Evolutionary conservation across 129 eudicot genomes (phyloP), one percentile per base, ranked within the genome.

Genomic region (Oenanthe sinensis): DNA sequence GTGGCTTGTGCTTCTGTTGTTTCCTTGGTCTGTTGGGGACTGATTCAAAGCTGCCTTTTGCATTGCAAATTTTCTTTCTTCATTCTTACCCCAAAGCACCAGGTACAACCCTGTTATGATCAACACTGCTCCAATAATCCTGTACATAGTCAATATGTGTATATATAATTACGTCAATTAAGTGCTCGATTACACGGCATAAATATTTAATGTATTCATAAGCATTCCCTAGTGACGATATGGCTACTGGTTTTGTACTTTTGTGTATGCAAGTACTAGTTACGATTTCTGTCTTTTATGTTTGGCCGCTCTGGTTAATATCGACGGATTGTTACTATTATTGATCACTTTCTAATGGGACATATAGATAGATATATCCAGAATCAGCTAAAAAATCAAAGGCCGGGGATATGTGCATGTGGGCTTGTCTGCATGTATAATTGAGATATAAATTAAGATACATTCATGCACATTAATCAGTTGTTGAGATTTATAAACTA

Each of bases 41-140:
- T 86, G 90, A 76, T 82, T 81, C 5, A 88, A 74, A 13, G 79
- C 88, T 81, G 74, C 87, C 80, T 74, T 81, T 42, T 77, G 55
- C 76, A 72, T 43, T 37, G 84, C 82, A 28, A 89, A 89, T 77
- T 93, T 93, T 79, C 85, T 83, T 76, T 93, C 98, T 79, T 90
- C 92, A 58, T 76, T 93, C 82, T 93, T 93, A 48, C 98, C 98
- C 98, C 98, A 93, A 36, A 93, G 83, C 71, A 93, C 98, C 19
- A 93, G 81, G 88, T 93, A 93, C 87, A 93, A 76, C 40, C 98
- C 98, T 0, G 88, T 79, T 83, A 93, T 89, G 83, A 93, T 91
- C 86, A 93, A 76, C 65, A 91, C 90, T 8, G 98, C 98, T 43
- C 98, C 98, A 28, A 93, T 88, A 15, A 93, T 87, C 92, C 98